Evolutionary conservation across 2,329 filamentous ascomycete species (phyloP).

Genomic region (Colletotrichum australisinense): DNA sequence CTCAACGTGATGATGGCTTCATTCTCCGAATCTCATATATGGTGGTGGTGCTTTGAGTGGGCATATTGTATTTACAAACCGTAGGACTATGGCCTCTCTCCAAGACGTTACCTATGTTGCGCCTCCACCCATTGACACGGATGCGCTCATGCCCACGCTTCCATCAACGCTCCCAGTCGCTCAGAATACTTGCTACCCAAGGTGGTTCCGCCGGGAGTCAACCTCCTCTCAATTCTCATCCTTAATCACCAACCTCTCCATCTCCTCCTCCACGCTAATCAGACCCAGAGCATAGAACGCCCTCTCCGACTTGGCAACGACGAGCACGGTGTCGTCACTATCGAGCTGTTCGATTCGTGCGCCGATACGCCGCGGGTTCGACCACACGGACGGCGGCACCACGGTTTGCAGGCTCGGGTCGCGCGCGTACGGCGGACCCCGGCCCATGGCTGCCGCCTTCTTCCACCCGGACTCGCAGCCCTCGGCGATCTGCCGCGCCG

Average conservation of each 20-base stretch:
- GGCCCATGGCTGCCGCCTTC: slow-evolving; percentile 77
- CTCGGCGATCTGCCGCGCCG: slow-evolving; percentile 81
- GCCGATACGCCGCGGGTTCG: slow-evolving; percentile 62
- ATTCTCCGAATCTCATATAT: not conserved
- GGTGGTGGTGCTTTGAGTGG: not conserved
- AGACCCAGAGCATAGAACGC: slow-evolving; percentile 83
- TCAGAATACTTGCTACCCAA: not conserved
- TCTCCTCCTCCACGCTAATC: slow-evolving; percentile 81
- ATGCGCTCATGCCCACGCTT: not conserved
- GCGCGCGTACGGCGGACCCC: slow-evolving; percentile 79
- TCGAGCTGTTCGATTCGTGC: slow-evolving; percentile 61
- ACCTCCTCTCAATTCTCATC: slow-evolving; percentile 41
- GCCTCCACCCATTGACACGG: not conserved
- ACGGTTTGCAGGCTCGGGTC: slow-evolving; percentile 51
- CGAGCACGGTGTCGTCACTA: slow-evolving; percentile 58
- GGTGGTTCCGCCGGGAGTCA: not conserved
- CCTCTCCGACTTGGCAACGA: slow-evolving; percentile 71
- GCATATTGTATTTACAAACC: not conserved
- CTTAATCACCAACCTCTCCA: slow-evolving; percentile 70
- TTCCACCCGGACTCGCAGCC: slow-evolving; percentile 90
- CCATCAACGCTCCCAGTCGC: not conserved
- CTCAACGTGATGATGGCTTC: slow-evolving; percentile 30
- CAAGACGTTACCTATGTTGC: not conserved
- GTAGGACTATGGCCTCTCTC: not conserved
- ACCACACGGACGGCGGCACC: slow-evolving; percentile 57